Base-by-base conservation (phyloP, 2,329 filamentous ascomycete genomes). In the Colletotrichum navitas region DNA sequence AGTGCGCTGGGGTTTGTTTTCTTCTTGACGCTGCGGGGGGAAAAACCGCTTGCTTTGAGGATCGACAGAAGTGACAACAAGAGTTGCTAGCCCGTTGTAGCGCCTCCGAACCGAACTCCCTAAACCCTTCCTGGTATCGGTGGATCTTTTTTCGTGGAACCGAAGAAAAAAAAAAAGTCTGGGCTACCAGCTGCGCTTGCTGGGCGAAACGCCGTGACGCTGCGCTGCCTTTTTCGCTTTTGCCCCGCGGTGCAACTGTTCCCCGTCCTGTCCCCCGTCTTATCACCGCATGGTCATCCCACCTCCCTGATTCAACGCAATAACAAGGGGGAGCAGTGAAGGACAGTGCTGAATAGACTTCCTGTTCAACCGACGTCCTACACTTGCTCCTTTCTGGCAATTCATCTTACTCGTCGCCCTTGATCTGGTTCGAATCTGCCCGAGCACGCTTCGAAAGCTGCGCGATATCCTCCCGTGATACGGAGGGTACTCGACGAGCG, bases 271-370 rank as follows among this genome's bases (percentile, higher is more conserved):
- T 3, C 4, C 8, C 51, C 10, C 32, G 32, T 16, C 12, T 34
- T 63, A 24, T 52, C 43, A 34, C 36, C 26, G 36, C 60, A 60
- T 64, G 47, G 47, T 69, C 54, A 64, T 72, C 69, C 65, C 69
- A 69, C 59, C 69, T 69, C 65, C 65, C 65, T 64, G 54, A 69
- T 72, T 72, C 65, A 64, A 72, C 69, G 63, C 54, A 72, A 34
- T 32, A 64, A 39, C 69, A 66, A 71, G 62, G 61, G 67, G 70
- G 70, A 59, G 70, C 70, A 72, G 62, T 70, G 67, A 69, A 36
- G 70, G 74, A 68, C 73, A 73, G 74, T 69, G 72, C 68, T 73
- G 72, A 69, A 72, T 72, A 68, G 68, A 60, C 64, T 51, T 59
- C n/a, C 64, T 71, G 71, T 71, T 73, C 71, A 72, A 68, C 66